Conservation (phyloP, 257 asterid species). For the Gardenia jasminoides region DNA sequence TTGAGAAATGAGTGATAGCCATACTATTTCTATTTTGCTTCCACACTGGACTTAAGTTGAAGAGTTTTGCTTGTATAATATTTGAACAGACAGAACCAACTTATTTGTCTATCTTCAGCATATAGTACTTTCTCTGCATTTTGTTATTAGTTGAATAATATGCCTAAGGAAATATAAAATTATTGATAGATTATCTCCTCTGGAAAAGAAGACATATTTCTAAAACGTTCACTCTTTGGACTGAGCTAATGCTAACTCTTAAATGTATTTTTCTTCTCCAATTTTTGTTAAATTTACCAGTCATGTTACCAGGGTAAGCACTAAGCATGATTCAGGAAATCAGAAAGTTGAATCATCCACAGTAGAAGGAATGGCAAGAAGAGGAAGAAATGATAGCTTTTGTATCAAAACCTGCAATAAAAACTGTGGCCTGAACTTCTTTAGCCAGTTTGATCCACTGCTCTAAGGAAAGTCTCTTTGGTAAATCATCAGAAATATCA, state of each 20-base stretch:
- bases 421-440: constrained; percentile 71
- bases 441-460: constrained; percentile 84
- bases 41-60: not conserved
- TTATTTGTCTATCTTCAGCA: not conserved
- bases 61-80: not conserved
- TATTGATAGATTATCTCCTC: not conserved
- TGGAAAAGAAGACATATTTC: not conserved
- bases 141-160: too few species aligned
- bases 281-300: too few species aligned
- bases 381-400: not conserved
- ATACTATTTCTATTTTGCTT: not conserved
- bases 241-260: not conserved
- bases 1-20: not conserved
- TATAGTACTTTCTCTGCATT: not conserved
- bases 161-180: too few species aligned
- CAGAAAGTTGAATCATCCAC: not conserved
- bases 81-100: not conserved
- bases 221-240: not conserved
- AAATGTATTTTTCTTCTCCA: too few species aligned
- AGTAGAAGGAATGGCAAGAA: not conserved
- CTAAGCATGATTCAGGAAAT: too few species aligned
- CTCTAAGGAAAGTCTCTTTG: constrained; percentile 52
- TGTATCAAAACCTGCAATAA: constrained; percentile 63
- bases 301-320: too few species aligned
- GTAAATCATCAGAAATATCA: constrained; percentile 73